phyloP scores from a whole-genome alignment of 345 rosid species.

The Combretum micranthum region DNA sequence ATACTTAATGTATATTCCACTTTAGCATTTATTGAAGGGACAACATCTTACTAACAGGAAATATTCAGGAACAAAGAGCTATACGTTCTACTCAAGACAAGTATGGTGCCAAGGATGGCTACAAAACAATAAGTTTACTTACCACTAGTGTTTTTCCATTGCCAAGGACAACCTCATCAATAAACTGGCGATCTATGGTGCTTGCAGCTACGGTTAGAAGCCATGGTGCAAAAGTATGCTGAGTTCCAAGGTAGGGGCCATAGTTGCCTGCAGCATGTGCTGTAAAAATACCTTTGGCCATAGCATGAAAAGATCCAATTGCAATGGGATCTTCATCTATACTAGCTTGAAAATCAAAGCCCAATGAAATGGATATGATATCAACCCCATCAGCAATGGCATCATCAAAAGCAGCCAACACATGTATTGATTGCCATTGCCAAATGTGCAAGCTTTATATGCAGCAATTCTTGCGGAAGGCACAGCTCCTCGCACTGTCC shows the following conservation, averaged over 20 bases:
- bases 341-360: neutral
- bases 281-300: conserved; percentile 36
- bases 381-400: conserved; percentile 60
- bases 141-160: conserved; percentile 33
- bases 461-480: conserved; percentile 44
- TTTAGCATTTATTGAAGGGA: too few relatives aligned
- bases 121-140: conserved; percentile 8
- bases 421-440: neutral
- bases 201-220: conserved; percentile 41
- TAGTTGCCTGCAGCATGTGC: conserved; percentile 30
- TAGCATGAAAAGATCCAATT: conserved; percentile 45
- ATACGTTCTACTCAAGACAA: too few relatives aligned
- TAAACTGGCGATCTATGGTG: conserved; percentile 28
- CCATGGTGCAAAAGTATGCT: conserved; percentile 35
- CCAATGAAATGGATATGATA: conserved; percentile 25
- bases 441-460: conserved; percentile 39
- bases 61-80: neutral
- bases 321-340: conserved; percentile 12
- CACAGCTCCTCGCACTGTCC: conserved; percentile 48
- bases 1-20: too few relatives aligned
- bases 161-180: conserved; percentile 29
- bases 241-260: neutral
- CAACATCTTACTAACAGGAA: too few relatives aligned
- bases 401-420: conserved; percentile 48
- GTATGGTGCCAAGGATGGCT: neutral